Evolutionary conservation across 208 protist species (phyloP), one percentile per base, ranked within the genome.

Genomic region (Trypanosoma avium): DNA sequence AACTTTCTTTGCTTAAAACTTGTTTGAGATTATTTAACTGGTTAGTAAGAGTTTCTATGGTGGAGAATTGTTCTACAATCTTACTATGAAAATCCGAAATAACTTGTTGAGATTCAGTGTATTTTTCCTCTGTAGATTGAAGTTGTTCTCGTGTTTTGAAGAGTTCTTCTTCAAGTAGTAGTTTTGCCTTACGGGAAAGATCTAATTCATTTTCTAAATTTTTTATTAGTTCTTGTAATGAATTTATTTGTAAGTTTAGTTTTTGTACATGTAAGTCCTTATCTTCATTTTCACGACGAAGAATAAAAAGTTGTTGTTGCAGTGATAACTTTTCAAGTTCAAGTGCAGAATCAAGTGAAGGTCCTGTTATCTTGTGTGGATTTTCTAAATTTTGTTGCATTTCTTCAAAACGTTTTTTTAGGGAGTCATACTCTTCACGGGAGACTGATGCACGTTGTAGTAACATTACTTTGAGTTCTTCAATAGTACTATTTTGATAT

Each of bases 241-340:
- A 0, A 29, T 9, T 24, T 6, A 52, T 24, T 40, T 67, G 36
- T 19, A 4, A 26, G 26, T 40, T n/a, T 52, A 38, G 15, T 22
- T 17, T 33, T 4, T 29, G 27, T 24, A 67, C 26, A 24, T 40
- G 1, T 22, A 17, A 19, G 9, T 67, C 30, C 42, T 53, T 59
- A 38, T 58, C 52, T 15, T 59, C 38, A 19, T 22, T 10, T 4
- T 59, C 50, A 1, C 27, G 15, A 1, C 61, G 42, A 21, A 67
- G 35, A 15, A 12, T 38, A 4, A 49, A 32, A 4, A 67, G 22
- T 15, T 50, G 0, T 4, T 58, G 61, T 42, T 60, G 61, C 26
- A 67, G 15, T 22, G 3, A 30, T 30, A 60, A 50, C 17, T 67
- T 67, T 40, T 67, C 61, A 1, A 67, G 15, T n/a, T 67, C 50